These are phyloP conservation scores for Caloboletus firmus DNA, from an alignment of 1,284 basidiomycete genomes.

Conservation along the genomic window DNA sequence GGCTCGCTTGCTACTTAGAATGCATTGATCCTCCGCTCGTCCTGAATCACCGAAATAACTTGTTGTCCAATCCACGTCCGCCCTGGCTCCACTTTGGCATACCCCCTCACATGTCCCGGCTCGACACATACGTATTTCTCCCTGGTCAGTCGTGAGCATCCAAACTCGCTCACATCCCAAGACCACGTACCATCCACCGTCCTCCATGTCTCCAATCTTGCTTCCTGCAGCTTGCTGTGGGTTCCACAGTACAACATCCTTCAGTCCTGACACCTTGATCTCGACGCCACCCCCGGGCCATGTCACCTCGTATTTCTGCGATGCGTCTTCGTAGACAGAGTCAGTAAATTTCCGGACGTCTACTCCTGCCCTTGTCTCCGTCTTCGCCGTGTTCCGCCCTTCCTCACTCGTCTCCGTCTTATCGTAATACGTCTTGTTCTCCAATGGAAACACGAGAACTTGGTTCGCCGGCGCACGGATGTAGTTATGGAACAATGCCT, in stretches of 20 bases:
- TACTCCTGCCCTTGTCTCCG: constrained; percentile 59
- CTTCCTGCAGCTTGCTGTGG: constrained; percentile 66
- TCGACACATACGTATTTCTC: constrained; percentile 83
- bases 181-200: constrained; percentile 71
- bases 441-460: constrained; percentile 59
- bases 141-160: constrained; percentile 43
- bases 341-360: constrained; percentile 69
- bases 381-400: constrained; percentile 51
- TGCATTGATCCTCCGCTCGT: constrained; percentile 21
- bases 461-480: constrained; percentile 64
- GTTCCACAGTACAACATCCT: constrained; percentile 87
- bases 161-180: background rate
- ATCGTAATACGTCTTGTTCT: constrained; percentile 68
- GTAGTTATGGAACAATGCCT: constrained; percentile 87
- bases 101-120: constrained; percentile 78
- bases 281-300: constrained; percentile 61
- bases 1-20: background rate
- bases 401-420: constrained; percentile 67
- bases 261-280: constrained; percentile 61
- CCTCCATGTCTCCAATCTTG: constrained; percentile 84
- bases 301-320: constrained; percentile 53
- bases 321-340: constrained; percentile 69
- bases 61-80: constrained; percentile 77
- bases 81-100: constrained; percentile 57
- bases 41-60: constrained; percentile 47